A percentile compares a stretch with the other conserved stretches of the same genome.
Evolutionary conservation across 305 asterid genomes (phyloP).

Genomic region (Withania somnifera): DNA sequence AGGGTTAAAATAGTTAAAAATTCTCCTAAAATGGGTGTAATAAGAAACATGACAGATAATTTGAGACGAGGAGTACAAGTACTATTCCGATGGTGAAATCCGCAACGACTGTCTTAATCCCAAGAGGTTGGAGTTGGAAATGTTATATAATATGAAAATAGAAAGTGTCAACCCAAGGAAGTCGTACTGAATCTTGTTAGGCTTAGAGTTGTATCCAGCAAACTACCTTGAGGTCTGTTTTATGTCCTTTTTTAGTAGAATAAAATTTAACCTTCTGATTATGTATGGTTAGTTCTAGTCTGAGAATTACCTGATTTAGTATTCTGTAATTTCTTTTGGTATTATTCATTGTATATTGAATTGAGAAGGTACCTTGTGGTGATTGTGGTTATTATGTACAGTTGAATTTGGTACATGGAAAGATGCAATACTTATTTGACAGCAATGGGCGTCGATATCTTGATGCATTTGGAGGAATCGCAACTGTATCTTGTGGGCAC

Average conservation of each 20-base stretch:
- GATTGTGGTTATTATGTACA: slow-evolving; percentile 12
- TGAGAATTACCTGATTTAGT: neutral
- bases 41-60: no score
- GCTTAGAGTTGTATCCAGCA: neutral
- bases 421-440: slow-evolving; percentile 78
- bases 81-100: neutral
- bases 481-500: slow-evolving; percentile 78
- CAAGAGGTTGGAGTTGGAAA: neutral
- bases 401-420: slow-evolving; percentile 73
- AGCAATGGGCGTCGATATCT: slow-evolving; percentile 64
- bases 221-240: no score
- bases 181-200: neutral
- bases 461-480: slow-evolving; percentile 77
- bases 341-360: neutral
- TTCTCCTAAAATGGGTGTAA: no score
- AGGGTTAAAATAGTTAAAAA: no score
- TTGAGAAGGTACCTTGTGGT: neutral
- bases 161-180: no score
- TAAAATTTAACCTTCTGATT: neutral
- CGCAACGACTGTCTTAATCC: no score
- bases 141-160: neutral
- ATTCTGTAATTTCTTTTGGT: neutral
- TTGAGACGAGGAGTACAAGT: neutral
- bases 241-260: no score
- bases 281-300: neutral